These are phyloP conservation scores for Jacaranda mimosifolia DNA, from an alignment of 257 asterid species.

Conservation along the genomic window DNA sequence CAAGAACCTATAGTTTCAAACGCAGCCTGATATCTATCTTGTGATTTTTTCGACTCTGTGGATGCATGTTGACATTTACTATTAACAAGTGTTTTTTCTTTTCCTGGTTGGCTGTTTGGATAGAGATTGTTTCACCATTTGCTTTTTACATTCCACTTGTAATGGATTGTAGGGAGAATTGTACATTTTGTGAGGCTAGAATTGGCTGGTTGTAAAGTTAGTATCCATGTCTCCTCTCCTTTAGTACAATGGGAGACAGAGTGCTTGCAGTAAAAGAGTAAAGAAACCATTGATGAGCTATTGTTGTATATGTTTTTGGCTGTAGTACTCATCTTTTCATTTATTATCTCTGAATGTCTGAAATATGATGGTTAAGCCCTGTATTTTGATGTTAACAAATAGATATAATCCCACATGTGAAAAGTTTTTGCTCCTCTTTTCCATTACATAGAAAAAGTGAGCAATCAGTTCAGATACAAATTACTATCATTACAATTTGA, in stretches of 20 bases:
- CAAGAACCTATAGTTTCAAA: slow-evolving; percentile 63
- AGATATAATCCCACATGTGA: no score
- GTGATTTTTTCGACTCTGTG: slow-evolving; percentile 20
- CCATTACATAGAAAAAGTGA: no score
- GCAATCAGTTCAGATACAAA: no score
- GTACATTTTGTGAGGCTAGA: slow-evolving; percentile 26
- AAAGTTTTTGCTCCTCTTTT: no score
- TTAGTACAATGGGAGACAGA: slow-evolving; percentile 13
- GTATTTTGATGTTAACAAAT: no score
- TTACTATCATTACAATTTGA: no score
- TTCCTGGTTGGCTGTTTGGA: neutral
- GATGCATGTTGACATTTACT: neutral
- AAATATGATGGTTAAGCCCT: neutral
- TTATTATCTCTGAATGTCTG: neutral
- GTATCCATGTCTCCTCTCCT: slow-evolving; percentile 24
- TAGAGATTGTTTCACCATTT: slow-evolving; percentile 18
- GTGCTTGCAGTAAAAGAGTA: slow-evolving; percentile 25
- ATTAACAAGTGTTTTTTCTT: neutral
- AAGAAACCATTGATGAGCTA: slow-evolving; percentile 26
- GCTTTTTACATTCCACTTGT: slow-evolving; percentile 15
- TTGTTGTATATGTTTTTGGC: slow-evolving; percentile 9
- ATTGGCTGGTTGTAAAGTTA: slow-evolving; percentile 33
- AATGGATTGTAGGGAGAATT: slow-evolving; percentile 29
- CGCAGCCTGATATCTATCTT: slow-evolving; percentile 66
- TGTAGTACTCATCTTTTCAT: neutral